Conservation (phyloP, 2,329 filamentous ascomycete species). For the Diaporthe vaccinii region DNA sequence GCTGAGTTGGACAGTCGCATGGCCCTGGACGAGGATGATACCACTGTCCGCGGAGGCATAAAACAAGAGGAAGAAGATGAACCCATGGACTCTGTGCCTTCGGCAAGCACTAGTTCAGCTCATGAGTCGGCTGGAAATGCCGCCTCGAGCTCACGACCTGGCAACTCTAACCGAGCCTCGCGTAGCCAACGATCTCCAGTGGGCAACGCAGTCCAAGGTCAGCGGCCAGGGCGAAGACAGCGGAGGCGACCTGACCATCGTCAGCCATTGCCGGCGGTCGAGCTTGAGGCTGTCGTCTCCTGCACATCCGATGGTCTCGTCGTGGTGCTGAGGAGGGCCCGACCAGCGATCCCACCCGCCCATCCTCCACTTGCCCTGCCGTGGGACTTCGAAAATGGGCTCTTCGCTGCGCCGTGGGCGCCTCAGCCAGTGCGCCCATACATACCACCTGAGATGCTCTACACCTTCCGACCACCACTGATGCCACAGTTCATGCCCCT, state of each 20-base stretch:
- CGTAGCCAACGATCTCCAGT: slow-evolving; percentile 10
- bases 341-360: slow-evolving; percentile 75
- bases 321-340: slow-evolving; percentile 81
- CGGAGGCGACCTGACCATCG: slow-evolving; percentile 41
- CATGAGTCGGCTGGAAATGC: slow-evolving; percentile 21
- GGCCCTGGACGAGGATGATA: slow-evolving; percentile 55
- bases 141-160: slow-evolving; percentile 45
- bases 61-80: slow-evolving; percentile 49
- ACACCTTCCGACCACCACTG: slow-evolving; percentile 59
- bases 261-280: slow-evolving; percentile 63
- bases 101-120: slow-evolving; percentile 35
- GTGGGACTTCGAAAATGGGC: slow-evolving; percentile 68
- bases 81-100: slow-evolving; percentile 32
- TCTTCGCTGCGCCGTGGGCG: slow-evolving; percentile 87
- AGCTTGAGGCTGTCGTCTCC: slow-evolving; percentile 91
- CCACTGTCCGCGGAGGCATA: slow-evolving; percentile 50
- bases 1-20: slow-evolving; percentile 59
- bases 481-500: slow-evolving; percentile 60
- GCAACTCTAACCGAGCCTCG: slow-evolving; percentile 9
- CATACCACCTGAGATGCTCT: slow-evolving; percentile 57
- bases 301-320: slow-evolving; percentile 91
- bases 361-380: slow-evolving; percentile 61
- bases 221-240: slow-evolving; percentile 14
- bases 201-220: background rate
- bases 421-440: slow-evolving; percentile 71